These are phyloP conservation scores for Phytophthora quininea DNA, from an alignment of 352 stramenopile genomes.

Conservation along the genomic window DNA sequence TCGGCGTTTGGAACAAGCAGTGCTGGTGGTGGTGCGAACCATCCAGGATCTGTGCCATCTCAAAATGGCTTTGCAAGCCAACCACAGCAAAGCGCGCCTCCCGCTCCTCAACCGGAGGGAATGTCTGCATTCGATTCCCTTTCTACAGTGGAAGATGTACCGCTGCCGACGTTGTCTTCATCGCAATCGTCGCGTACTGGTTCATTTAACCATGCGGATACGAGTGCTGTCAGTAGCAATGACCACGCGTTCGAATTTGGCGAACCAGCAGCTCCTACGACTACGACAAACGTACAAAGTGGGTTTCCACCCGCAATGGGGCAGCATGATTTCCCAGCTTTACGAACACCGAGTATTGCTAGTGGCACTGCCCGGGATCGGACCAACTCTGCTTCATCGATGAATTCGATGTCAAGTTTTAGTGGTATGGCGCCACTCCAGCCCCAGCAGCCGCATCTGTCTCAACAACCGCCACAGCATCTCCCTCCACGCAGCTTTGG, in stretches of 20 bases:
- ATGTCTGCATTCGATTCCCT: slow-evolving; percentile 71
- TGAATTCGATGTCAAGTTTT: slow-evolving; percentile 52
- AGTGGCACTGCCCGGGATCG: slow-evolving; percentile 28
- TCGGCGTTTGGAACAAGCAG: slow-evolving; percentile 53
- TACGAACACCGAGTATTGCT: slow-evolving; percentile 12
- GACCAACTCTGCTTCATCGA: slow-evolving; percentile 47
- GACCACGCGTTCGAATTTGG: slow-evolving; percentile 9
- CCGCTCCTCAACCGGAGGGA: slow-evolving; percentile 36
- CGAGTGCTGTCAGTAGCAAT: slow-evolving; percentile 4
- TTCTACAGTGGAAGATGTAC: slow-evolving; percentile 36
- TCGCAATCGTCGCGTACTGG: slow-evolving; percentile 24
- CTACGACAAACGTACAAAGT: slow-evolving; percentile 22
- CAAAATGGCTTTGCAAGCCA: slow-evolving; percentile 24
- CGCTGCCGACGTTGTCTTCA: slow-evolving; percentile 33
- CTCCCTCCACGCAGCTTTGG: slow-evolving; percentile 25
- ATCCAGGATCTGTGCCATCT: slow-evolving; percentile 19
- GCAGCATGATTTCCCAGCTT: slow-evolving; percentile 22
- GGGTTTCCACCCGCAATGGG: slow-evolving; percentile 17
- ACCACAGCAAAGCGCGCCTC: slow-evolving; percentile 18
- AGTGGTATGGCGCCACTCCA: slow-evolving; percentile 27
- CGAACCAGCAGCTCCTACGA: slow-evolving; percentile 12
- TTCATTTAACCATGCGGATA: slow-evolving; percentile 29
- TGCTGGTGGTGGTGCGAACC: slow-evolving; percentile 14
- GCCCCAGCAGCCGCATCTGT: not conserved
- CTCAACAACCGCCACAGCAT: slow-evolving; percentile 24